A percentile compares a stretch with the other conserved stretches of the same genome.
These are phyloP conservation scores for Triticum timopheevii DNA, from an alignment of 176 grass and related monocot genomes.

Conservation along the genomic window DNA sequence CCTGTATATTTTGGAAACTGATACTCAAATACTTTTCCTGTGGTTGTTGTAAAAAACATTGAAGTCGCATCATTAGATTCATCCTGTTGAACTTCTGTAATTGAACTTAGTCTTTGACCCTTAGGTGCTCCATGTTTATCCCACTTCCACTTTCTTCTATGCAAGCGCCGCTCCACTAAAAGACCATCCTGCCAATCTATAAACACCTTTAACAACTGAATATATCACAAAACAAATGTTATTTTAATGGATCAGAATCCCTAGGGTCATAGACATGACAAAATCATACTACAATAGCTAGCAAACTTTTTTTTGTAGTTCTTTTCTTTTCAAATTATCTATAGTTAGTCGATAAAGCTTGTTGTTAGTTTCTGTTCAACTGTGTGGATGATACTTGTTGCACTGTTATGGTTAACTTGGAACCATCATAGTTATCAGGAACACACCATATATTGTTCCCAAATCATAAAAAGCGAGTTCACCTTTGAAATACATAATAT, in stretches of 20 bases:
- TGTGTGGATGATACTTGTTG: background rate
- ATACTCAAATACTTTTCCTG: constrained; percentile 78
- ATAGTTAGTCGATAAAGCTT: constrained; percentile 14
- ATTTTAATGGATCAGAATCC: background rate
- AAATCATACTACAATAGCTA: background rate
- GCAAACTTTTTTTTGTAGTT: background rate
- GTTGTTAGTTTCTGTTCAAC: background rate
- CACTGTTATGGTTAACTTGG: constrained; percentile 11
- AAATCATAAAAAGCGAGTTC: constrained; percentile 10
- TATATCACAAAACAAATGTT: background rate
- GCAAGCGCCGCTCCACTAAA: constrained; percentile 89
- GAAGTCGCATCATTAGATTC: constrained; percentile 49
- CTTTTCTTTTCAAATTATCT: background rate
- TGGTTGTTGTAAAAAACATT: constrained; percentile 71
- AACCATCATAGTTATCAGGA: background rate
- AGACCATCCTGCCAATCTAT: constrained; percentile 98
- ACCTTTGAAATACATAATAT: background rate
- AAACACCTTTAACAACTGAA: constrained; percentile 56
- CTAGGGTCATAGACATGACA: background rate
- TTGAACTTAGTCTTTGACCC: constrained; percentile 62
- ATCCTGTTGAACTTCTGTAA: constrained; percentile 69
- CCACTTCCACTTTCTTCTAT: constrained; percentile 99
- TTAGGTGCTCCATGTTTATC: constrained; percentile 69
- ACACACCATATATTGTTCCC: background rate
- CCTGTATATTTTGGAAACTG: constrained; percentile 62